Percentiles rank a stretch among this genome's conserved stretches.
phyloP scores from a whole-genome alignment of 805 yeast species.

The Saturnispora galanensis region DNA sequence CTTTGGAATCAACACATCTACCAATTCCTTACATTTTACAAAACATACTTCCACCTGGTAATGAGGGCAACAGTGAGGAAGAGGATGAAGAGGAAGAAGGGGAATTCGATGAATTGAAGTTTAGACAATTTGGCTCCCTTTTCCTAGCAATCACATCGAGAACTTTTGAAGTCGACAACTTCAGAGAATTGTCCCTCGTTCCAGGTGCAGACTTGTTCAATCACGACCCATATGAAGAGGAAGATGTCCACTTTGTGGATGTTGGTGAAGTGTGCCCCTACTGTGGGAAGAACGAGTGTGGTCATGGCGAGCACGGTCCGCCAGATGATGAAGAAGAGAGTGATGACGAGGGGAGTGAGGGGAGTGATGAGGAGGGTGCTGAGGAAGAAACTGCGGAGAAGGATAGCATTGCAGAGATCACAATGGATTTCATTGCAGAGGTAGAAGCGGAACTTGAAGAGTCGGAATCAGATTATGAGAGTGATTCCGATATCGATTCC shows the following conservation, averaged over 20 bases:
- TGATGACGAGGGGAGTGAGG: slow-evolving; percentile 20
- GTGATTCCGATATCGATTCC: slow-evolving; percentile 16
- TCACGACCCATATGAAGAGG: slow-evolving; percentile 44
- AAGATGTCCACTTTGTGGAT: slow-evolving; percentile 60
- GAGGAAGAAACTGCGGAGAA: slow-evolving; percentile 8
- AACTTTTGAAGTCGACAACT: slow-evolving; percentile 73
- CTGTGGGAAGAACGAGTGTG: slow-evolving; percentile 28
- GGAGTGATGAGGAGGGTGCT: slow-evolving; percentile 16
- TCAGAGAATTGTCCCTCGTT: slow-evolving; percentile 64
- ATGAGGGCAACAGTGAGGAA: neutral
- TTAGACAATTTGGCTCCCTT: slow-evolving; percentile 43
- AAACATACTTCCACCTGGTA: slow-evolving; percentile 4
- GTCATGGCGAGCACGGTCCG: slow-evolving; percentile 23
- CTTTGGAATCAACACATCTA: slow-evolving; percentile 18
- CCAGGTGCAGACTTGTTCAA: slow-evolving; percentile 91
- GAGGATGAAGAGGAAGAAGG: neutral
- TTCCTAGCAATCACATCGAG: slow-evolving; percentile 62
- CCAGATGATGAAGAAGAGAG: slow-evolving; percentile 25
- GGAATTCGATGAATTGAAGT: slow-evolving; percentile 19
- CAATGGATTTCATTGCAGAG: slow-evolving; percentile 24
- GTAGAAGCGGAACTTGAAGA: slow-evolving; percentile 24
- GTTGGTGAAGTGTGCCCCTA: slow-evolving; percentile 28
- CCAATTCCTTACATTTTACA: slow-evolving; percentile 25
- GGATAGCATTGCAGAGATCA: slow-evolving; percentile 15
- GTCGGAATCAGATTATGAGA: slow-evolving; percentile 14